Base-by-base conservation (phyloP, 2,329 filamentous ascomycete species). In the Orbilia blumenaviensis region DNA sequence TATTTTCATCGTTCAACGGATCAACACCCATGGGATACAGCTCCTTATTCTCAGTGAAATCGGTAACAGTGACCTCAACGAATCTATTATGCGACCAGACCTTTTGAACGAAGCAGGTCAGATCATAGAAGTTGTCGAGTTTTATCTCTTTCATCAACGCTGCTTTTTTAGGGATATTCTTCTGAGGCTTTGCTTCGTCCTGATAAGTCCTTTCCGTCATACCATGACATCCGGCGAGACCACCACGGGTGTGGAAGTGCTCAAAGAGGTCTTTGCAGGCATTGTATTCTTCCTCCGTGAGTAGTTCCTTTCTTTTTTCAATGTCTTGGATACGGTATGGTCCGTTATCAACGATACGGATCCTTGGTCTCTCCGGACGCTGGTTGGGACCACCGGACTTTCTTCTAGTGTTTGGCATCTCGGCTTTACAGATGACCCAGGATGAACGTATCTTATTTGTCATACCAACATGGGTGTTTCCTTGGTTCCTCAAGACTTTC, bases 261-360 rank as follows among this genome's bases (percentile, higher is more conserved):
- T 75, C 71, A 23, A 60, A 56, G 38, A 75, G 56, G 16, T 67
- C 71, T 16, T 63, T 67, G 71, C 63, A 68, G 10, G 71, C 71
- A 12, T 64, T 48, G 25, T 58, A 68, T 23, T 75, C 71, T 34
- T 58, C 44, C 16, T 54, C 25, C 14, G 56, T 42, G 12, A 75
- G 41, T 1, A 67, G 46, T 7, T 32, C 36, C 23, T 46, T 68
- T 32, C 58, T 75, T 34, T 32, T 23, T 5, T 62, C 63, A 8
- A 27, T 36, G 14, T 75, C 71, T 10, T 58, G 29, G 36, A 68
- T 27, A 12, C 54, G 48, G 10, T 29, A 23, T 7, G 71, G 71
- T 8, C 71, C 71, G 16, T 48, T 58, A 32, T 67, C 63, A 12
- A 75, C 6, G 4, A 75, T 50, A 2, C 58, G 44, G 27, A 75